Base-by-base conservation (phyloP, 768 basidiomycete genomes). In the Gymnopilus junonius region DNA sequence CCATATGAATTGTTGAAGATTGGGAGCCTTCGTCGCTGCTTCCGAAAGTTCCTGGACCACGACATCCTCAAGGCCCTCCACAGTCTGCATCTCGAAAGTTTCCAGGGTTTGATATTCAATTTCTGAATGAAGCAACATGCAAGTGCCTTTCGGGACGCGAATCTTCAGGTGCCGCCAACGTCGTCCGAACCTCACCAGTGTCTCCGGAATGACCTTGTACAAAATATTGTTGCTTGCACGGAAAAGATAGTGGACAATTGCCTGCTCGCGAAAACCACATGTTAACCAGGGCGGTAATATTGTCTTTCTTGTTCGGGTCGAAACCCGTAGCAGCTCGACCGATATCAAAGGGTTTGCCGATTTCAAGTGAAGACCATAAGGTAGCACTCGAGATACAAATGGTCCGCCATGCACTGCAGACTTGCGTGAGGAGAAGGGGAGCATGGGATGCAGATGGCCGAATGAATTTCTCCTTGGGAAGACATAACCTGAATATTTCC, bases 391-490 rank as follows among this genome's bases (percentile, higher is more conserved):
- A 57, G 15, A 79, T 21, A 21, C 74, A 72, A 2, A 74, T 66
- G 14, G 63, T 67, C 32, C 74, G 68, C 78, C 77, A 79, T 15
- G 61, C 55, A 3, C 66, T 61, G 55, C 75, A 73, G 23, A 79
- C 64, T n/a, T 68, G 65, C 8, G 69, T 65, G 25, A 74, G 60
- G 29, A 70, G 63, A 7, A 71, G 60, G 12, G 71, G 73, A 12
- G 68, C 69, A 10, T 62, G 54, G n/a, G 25, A 25, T 6, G 54
- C 21, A 8, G 57, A 29, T 4, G 71, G 65, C 29, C 34, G 45
- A 27, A 66, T 58, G 58, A 71, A 73, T 25, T 53, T 53, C 14
- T 45, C 43, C n/a, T 23, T 21, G 14, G 70, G 67, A 20, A 72
- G 58, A 56, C 70, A 67, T 40, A 65, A 56, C 5, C 59, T 34